Conservation (phyloP, 2,329 filamentous ascomycete genomes). For the Cladosporium sp. region DNA sequence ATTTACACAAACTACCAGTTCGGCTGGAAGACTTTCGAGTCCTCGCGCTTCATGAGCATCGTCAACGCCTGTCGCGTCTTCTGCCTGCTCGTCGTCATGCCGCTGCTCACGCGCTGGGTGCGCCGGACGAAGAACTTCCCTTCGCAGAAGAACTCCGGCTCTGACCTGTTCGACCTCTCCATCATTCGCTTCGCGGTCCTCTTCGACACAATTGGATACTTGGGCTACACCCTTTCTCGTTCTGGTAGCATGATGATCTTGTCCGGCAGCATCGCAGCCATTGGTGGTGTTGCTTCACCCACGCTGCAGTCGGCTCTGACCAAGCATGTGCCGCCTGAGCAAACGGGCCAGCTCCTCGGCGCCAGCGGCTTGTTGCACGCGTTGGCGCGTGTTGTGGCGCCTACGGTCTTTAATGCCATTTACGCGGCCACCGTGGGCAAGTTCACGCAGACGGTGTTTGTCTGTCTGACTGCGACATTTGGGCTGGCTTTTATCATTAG, state of each 20-base stretch:
- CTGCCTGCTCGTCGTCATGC: slow-evolving; percentile 68
- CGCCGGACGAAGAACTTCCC: slow-evolving; percentile 47
- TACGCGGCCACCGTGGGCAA: slow-evolving; percentile 74
- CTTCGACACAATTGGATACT: slow-evolving; percentile 68
- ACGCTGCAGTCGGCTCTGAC: slow-evolving; percentile 79
- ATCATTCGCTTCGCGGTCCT: slow-evolving; percentile 68
- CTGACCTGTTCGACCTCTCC: slow-evolving; percentile 69
- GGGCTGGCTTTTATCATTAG: slow-evolving; percentile 58
- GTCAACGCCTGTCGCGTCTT: slow-evolving; percentile 71
- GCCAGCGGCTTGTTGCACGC: slow-evolving; percentile 82
- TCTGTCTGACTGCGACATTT: slow-evolving; percentile 64
- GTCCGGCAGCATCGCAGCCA: slow-evolving; percentile 64
- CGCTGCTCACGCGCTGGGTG: slow-evolving; percentile 68
- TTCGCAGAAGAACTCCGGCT: slow-evolving; percentile 55
- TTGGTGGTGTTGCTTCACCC: slow-evolving; percentile 80
- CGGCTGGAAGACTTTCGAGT: slow-evolving; percentile 74
- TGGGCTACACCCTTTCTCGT: slow-evolving; percentile 65
- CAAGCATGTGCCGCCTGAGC: slow-evolving; percentile 80
- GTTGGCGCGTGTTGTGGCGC: slow-evolving; percentile 69
- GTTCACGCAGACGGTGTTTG: slow-evolving; percentile 77
- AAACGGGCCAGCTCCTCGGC: slow-evolving; percentile 80
- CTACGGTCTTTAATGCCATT: slow-evolving; percentile 76
- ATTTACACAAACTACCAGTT: slow-evolving; percentile 79
- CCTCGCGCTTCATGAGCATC: slow-evolving; percentile 73
- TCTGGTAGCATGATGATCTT: slow-evolving; percentile 60